Evolutionary conservation across 441 rosid genomes (phyloP).

Genomic region (Pelargonium australe): DNA sequence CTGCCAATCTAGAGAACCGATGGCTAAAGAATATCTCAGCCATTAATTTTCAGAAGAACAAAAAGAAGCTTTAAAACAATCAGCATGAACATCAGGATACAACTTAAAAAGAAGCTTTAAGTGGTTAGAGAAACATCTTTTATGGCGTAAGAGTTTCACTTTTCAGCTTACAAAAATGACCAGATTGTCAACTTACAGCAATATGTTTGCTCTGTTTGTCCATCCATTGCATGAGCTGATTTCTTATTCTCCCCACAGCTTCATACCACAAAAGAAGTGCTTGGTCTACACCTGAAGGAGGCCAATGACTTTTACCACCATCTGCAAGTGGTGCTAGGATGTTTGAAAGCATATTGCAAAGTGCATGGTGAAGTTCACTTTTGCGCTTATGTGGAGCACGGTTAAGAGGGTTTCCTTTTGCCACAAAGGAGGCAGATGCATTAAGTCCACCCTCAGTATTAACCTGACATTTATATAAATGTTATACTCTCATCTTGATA

Average conservation of each 20-base stretch:
- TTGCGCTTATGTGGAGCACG: constrained; percentile 90
- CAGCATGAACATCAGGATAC: not conserved
- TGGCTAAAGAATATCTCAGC: not conserved
- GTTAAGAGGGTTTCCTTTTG: constrained; percentile 93
- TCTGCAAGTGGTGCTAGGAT: constrained; percentile 95
- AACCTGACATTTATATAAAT: constrained; percentile 48
- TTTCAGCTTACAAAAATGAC: not conserved
- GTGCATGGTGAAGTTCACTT: constrained; percentile 96
- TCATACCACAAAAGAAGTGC: constrained; percentile 94
- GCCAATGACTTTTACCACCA: constrained; percentile 96
- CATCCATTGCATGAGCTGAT: constrained; percentile 89
- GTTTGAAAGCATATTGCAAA: constrained; percentile 96
- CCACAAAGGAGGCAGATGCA: constrained; percentile 97
- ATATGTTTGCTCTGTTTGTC: constrained; percentile 98
- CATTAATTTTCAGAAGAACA: not conserved
- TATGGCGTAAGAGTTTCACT: not conserved
- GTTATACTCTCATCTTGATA: constrained; percentile 28
- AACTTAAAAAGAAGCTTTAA: not conserved
- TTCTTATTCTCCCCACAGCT: constrained; percentile 92
- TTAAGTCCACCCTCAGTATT: constrained; percentile 96
- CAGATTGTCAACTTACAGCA: constrained; percentile 49
- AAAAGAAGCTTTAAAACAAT: too few species aligned
- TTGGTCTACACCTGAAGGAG: constrained; percentile 92
- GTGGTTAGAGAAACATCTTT: not conserved
- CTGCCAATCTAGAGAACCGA: not conserved